phyloP scores from a whole-genome alignment of 2,329 filamentous ascomycete genomes.

The Pseudomassariella vexata region DNA sequence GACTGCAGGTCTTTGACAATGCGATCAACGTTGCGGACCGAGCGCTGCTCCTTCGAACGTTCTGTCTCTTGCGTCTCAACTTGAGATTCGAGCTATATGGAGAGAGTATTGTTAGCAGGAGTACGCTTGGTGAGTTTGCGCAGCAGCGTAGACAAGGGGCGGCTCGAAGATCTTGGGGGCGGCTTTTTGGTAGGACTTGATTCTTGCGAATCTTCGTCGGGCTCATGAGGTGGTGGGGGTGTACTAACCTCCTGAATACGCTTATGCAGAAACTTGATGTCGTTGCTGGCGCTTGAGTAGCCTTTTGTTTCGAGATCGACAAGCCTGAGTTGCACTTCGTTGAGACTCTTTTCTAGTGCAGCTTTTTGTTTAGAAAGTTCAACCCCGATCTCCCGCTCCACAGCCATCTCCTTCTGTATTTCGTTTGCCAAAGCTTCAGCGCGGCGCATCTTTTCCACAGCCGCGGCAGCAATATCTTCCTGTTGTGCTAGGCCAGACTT shows the following conservation, averaged over 20 bases:
- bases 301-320: conserved; percentile 96
- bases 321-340: conserved; percentile 82
- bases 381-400: conserved; percentile 75
- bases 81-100: conserved; percentile 71
- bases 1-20: conserved; percentile 88
- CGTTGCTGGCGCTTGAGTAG: conserved; percentile 88
- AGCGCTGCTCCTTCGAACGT: conserved; percentile 75
- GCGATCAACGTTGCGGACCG: conserved; percentile 86
- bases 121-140: conserved; percentile 11
- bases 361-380: conserved; percentile 88
- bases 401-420: conserved; percentile 85
- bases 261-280: conserved; percentile 91
- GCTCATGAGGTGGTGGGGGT: conserved; percentile 8
- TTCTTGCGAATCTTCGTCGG: conserved; percentile 6
- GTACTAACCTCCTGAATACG: conserved; percentile 84
- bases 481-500: conserved; percentile 86
- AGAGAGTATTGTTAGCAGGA: conserved; percentile 20
- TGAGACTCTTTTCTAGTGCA: conserved; percentile 79
- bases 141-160: conserved; percentile 15
- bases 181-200: neutral
- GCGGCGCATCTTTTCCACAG: conserved; percentile 94
- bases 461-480: conserved; percentile 85
- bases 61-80: conserved; percentile 78
- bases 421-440: conserved; percentile 83
- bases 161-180: conserved; percentile 8